Evolutionary conservation across 768 basidiomycete genomes (phyloP).

Genomic region (Podaxis carcinomalis): DNA sequence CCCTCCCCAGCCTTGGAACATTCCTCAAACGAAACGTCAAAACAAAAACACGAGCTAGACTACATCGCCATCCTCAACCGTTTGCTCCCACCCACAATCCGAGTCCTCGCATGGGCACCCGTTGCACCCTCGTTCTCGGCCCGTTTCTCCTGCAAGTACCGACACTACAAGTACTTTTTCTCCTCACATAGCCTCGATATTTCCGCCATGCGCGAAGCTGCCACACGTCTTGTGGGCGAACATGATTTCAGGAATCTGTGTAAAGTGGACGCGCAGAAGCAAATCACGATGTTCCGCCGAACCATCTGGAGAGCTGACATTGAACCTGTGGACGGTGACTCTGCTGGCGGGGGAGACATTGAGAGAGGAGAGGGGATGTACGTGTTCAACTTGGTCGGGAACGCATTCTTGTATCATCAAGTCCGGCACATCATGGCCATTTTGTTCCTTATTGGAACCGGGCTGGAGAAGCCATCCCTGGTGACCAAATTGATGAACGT

Average conservation of each 20-base stretch:
- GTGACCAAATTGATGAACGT: slow-evolving; percentile 74
- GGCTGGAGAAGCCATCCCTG: slow-evolving; percentile 57
- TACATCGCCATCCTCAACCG: slow-evolving; percentile 83
- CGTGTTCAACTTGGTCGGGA: slow-evolving; percentile 67
- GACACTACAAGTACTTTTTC: slow-evolving; percentile 99
- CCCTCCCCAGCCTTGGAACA: neutral
- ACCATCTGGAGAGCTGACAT: slow-evolving; percentile 20
- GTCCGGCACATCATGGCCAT: slow-evolving; percentile 19
- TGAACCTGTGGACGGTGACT: neutral
- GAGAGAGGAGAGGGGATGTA: slow-evolving; percentile 5
- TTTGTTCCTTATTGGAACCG: slow-evolving; percentile 16
- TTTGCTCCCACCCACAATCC: slow-evolving; percentile 84
- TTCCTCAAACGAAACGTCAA: slow-evolving; percentile 12
- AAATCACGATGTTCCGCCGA: slow-evolving; percentile 58
- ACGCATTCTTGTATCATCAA: slow-evolving; percentile 85
- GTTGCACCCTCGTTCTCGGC: slow-evolving; percentile 77
- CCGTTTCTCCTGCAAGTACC: slow-evolving; percentile 77
- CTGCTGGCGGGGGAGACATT: neutral
- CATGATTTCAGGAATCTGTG: slow-evolving; percentile 97
- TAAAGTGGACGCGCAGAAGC: slow-evolving; percentile 68
- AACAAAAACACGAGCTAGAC: slow-evolving; percentile 50
- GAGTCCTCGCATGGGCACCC: slow-evolving; percentile 92
- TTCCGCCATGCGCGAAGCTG: slow-evolving; percentile 75
- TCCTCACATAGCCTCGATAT: slow-evolving; percentile 63
- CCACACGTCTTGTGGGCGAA: slow-evolving; percentile 90